Base-by-base conservation (phyloP, 306 rosid genomes). In the Rosa rugosa region DNA sequence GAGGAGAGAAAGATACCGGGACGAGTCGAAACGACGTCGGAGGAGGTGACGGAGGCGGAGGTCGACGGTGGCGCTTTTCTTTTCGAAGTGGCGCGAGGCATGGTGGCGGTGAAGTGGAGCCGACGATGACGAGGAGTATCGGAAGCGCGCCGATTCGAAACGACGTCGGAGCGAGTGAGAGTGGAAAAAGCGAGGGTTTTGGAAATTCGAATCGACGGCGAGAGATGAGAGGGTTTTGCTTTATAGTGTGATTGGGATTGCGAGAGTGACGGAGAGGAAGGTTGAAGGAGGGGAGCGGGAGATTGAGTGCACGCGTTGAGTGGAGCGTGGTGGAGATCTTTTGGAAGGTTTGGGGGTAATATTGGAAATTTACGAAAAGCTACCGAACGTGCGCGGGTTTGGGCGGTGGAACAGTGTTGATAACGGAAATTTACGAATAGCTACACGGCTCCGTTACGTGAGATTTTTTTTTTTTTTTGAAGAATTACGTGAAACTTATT, bases 61-160 rank as follows among this genome's bases (percentile, higher is more conserved):
- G 50, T 56, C 1, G 78, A 23, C 50, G 86, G 85, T 78, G 65
- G 83, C 83, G 87, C 80, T 90, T 83, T 90, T 84, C 95, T 72
- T 79, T 87, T 90, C 22, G 85, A 69, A 14, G 88, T 80, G 59
- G 88, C 81, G 53, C 92, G 91, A 85, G 92, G 91, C 95, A 90
- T 90, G 23, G 46, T 36, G 62, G 11, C 25, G 25, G 62, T 18
- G 73, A 47, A 20, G 18, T 75, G 74, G 18, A 40, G 13, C 16
- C 31, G 23, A 17, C 8, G 20, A 53, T 16, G 59, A 20, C 22
- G 20, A 14, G 25, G 16, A 10, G 22, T n/a, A 11, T 27, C 41
- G 2, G 68, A 63, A 31, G 27, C 2, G 38, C 8, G 18, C 0
- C 38, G 67, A 14, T 63, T 64, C 44, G 42, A 31, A 64, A 64